A percentile compares a stretch with the other conserved stretches of the same genome.
These are phyloP conservation scores for Parasitella parasitica DNA, from an alignment of 371 early-diverging fungal species.

Conservation along the genomic window DNA sequence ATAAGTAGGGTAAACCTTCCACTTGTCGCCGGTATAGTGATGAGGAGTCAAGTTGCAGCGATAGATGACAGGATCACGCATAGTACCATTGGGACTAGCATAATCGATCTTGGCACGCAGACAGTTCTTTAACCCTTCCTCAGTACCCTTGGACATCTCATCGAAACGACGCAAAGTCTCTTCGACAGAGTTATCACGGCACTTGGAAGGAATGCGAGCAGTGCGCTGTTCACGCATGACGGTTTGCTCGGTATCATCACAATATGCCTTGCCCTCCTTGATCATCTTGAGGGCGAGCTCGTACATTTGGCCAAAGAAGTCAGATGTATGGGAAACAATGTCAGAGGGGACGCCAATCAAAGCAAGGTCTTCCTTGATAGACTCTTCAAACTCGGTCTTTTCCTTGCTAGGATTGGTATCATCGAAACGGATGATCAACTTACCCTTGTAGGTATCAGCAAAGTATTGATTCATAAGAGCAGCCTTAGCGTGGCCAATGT, in stretches of 20 bases:
- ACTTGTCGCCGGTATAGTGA: slow-evolving; percentile 86
- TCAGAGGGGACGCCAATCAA: slow-evolving; percentile 88
- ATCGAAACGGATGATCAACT: slow-evolving; percentile 97
- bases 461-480: slow-evolving; percentile 98
- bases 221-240: slow-evolving; percentile 94
- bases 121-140: slow-evolving; percentile 84
- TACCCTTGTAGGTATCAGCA: slow-evolving; percentile 92
- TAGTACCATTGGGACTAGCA: slow-evolving; percentile 92
- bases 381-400: slow-evolving; percentile 91
- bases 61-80: slow-evolving; percentile 99
- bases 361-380: slow-evolving; percentile 90
- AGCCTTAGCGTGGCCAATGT: slow-evolving; percentile 99
- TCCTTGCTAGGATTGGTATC: slow-evolving; percentile 99
- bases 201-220: slow-evolving; percentile 85
- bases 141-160: slow-evolving; percentile 93
- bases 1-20: slow-evolving; percentile 99
- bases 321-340: slow-evolving; percentile 89
- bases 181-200: slow-evolving; percentile 86
- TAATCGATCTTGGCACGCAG: slow-evolving; percentile 98
- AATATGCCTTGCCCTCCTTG: slow-evolving; percentile 94
- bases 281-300: slow-evolving; percentile 89
- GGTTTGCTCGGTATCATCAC: slow-evolving; percentile 93
- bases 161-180: slow-evolving; percentile 93
- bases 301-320: slow-evolving; percentile 93
- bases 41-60: slow-evolving; percentile 95